phyloP scores from a whole-genome alignment of 2,329 filamentous ascomycete genomes.

The Drechslera avenae region DNA sequence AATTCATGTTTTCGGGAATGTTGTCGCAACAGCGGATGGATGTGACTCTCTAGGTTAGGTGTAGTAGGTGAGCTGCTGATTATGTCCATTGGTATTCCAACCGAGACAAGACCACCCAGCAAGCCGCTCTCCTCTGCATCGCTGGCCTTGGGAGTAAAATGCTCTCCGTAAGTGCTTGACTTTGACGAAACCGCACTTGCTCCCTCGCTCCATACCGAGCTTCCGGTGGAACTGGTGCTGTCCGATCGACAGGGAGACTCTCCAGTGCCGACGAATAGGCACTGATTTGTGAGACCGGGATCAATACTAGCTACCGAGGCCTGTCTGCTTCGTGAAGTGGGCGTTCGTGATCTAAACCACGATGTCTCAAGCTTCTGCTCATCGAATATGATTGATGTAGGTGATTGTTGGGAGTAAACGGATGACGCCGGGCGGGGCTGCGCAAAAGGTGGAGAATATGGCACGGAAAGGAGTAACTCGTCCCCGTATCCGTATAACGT shows the following conservation, averaged over 20 bases:
- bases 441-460: conserved; percentile 6
- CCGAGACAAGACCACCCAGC: conserved; percentile 36
- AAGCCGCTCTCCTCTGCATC: conserved; percentile 33
- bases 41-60: conserved; percentile 11
- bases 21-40: conserved; percentile 14
- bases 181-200: conserved; percentile 37
- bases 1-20: conserved; percentile 10
- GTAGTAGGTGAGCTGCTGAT: conserved; percentile 10
- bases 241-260: conserved; percentile 32
- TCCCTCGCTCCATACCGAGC: conserved; percentile 39
- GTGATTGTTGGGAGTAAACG: conserved; percentile 16
- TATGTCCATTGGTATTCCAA: conserved; percentile 15
- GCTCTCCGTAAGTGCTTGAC: conserved; percentile 31
- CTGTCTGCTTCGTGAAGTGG: conserved; percentile 20
- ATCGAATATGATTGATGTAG: conserved; percentile 21
- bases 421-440: conserved; percentile 5
- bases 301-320: conserved; percentile 17
- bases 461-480: conserved; percentile 35
- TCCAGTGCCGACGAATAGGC: not conserved
- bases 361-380: conserved; percentile 23
- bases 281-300: conserved; percentile 9
- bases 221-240: conserved; percentile 33
- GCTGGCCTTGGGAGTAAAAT: conserved; percentile 15
- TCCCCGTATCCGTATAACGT: conserved; percentile 49
- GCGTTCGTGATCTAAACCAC: conserved; percentile 25